A percentile compares a stretch with the other conserved stretches of the same genome.
phyloP scores from a whole-genome alignment of 192 early-diverging fungal genomes.

The Linnemannia exigua region DNA sequence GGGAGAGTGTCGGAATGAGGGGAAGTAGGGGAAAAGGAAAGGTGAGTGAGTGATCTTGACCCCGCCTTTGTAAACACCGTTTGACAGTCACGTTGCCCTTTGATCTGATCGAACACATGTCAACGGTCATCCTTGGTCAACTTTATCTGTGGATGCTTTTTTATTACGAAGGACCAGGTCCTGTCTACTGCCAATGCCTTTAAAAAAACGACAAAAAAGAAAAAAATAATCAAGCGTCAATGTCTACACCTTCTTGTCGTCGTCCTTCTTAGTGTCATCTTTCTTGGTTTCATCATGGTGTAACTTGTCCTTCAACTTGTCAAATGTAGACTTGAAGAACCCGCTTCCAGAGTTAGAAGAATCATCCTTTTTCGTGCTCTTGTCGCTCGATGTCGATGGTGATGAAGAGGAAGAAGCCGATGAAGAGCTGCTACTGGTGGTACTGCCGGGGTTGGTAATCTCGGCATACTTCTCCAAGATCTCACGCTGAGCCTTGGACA shows the following conservation, averaged over 20 bases:
- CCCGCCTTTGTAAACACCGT: not conserved
- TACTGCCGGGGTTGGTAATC: constrained; percentile 38
- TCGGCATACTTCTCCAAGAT: constrained; percentile 75
- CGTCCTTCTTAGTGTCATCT: constrained; percentile 41
- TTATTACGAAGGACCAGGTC: not conserved
- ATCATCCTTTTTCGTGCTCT: constrained; percentile 40
- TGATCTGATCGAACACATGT: constrained; percentile 1
- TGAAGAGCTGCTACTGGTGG: not conserved
- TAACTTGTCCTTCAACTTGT: constrained; percentile 66
- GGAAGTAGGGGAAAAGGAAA: not conserved
- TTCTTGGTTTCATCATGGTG: constrained; percentile 60
- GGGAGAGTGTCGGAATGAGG: constrained; percentile 9
- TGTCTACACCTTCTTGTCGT: constrained; percentile 32
- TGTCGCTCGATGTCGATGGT: constrained; percentile 22
- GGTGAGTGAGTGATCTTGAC: not conserved
- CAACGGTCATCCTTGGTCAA: not conserved
- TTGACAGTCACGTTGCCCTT: not conserved
- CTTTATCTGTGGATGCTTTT: not conserved
- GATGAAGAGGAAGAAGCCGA: constrained; percentile 28
- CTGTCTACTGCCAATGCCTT: not conserved
- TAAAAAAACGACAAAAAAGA: too few species aligned
- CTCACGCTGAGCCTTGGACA: constrained; percentile 61
- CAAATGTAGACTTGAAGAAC: constrained; percentile 76
- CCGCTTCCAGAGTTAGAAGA: constrained; percentile 21
- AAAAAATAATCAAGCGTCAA: not conserved